Conservation (phyloP, 306 rosid species). For the Trifolium dubium region DNA sequence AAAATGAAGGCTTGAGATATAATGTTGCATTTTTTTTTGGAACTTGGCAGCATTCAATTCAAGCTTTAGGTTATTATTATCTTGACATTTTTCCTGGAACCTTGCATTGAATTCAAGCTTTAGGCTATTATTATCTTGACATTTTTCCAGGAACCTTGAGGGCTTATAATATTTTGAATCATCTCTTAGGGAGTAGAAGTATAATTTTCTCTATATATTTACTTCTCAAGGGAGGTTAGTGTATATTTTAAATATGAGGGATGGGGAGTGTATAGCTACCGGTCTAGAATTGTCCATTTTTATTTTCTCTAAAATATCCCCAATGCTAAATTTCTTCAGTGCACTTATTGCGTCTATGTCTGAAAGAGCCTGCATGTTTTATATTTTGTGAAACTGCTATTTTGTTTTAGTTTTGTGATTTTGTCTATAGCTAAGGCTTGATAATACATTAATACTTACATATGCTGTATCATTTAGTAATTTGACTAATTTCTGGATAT, state of each 20-base stretch:
- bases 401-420: not conserved
- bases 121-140: not conserved
- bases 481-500: not conserved
- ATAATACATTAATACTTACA: slow-evolving; percentile 22
- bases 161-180: not conserved
- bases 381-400: not conserved
- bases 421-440: slow-evolving; percentile 16
- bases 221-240: no score
- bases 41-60: no score
- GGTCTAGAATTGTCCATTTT: not conserved
- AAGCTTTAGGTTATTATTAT: not conserved
- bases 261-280: no score
- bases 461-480: slow-evolving; percentile 8
- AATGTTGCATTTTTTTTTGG: no score
- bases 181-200: no score
- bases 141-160: not conserved
- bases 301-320: slow-evolving; percentile 17
- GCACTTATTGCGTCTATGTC: not conserved
- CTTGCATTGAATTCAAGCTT: not conserved
- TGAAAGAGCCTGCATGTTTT: not conserved
- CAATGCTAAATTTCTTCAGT: slow-evolving; percentile 4
- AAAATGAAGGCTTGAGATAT: not conserved
- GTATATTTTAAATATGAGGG: no score
- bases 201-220: no score
- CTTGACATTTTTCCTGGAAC: not conserved